A percentile compares a stretch with the other conserved stretches of the same genome.
phyloP scores from a whole-genome alignment of 768 basidiomycete species.

The Lactarius akahatsu region DNA sequence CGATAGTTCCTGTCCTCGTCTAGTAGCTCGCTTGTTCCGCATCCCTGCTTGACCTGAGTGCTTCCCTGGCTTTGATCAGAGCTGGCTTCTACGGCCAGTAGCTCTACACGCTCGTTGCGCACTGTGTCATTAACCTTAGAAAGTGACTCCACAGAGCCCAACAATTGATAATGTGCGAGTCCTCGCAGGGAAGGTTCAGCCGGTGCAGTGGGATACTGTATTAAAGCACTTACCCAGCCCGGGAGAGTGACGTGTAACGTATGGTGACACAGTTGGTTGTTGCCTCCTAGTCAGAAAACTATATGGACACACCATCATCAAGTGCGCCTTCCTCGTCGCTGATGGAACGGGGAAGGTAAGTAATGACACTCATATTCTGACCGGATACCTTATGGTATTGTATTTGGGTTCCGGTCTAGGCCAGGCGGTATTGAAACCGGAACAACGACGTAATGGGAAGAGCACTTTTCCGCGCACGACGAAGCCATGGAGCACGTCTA shows the following conservation, averaged over 20 bases:
- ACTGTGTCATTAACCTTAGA: background rate
- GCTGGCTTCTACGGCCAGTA: background rate
- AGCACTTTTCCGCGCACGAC: conserved; percentile 43
- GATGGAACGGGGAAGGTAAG: conserved; percentile 34
- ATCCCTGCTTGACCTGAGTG: background rate
- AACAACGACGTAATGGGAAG: conserved; percentile 28
- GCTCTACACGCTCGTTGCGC: background rate
- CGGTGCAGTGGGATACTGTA: too few species aligned
- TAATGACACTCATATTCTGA: conserved; percentile 34
- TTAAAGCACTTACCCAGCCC: too few species aligned
- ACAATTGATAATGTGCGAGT: background rate
- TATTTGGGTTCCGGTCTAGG: conserved; percentile 27
- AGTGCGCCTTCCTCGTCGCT: too few species aligned
- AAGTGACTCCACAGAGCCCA: background rate
- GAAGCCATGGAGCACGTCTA: conserved; percentile 41
- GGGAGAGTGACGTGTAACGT: too few species aligned
- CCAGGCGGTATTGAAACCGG: background rate
- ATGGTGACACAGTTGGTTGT: too few species aligned
- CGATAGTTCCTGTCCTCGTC: background rate
- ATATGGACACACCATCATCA: too few species aligned
- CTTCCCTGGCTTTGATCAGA: background rate
- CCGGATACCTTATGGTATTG: conserved; percentile 42
- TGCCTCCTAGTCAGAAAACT: too few species aligned
- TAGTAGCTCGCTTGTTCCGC: background rate
- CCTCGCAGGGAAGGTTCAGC: too few species aligned